Evolutionary conservation across 805 yeast species (phyloP), one percentile per base, ranked within the genome.

Genomic region (Lachancea sp.): DNA sequence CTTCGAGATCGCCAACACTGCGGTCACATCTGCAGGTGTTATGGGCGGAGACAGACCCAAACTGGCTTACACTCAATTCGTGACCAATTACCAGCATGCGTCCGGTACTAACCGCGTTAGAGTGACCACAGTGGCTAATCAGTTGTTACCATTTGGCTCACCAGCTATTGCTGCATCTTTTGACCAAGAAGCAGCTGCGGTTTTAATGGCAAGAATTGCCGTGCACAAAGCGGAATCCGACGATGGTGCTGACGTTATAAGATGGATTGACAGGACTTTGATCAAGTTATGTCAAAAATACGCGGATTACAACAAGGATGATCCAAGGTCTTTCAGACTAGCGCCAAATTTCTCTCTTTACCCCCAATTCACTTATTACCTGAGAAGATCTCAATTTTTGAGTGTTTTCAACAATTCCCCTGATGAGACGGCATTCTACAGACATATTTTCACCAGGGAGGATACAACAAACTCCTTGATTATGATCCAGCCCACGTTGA

Each of bases 111-210:
- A 78, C 60, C 78, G 97, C 59, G 71, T 87, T 48, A 79, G 97
- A 56, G 97, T 93, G 30, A 91, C 99, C 18, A 93, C 98, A 0
- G 74, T 93, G 25, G 72, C 73, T 13, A 72, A 79, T 39, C 68
- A 69, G 49, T 59, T 78, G 52, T 65, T 73, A 16, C 74, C 78
- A 45, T 73, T 77, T 36, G 82, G 82, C 33, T 75, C 73, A 46
- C 77, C 83, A 22, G 68, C 68, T 27, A 69, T 77, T 46, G 71
- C 76, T 3, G 70, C 71, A 25, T 73, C 93, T n/a, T 93, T 93
- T 65, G 99, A 93, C 68, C 98, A 93, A 72, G 98, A 93, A 67
- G 96, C 97, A 11, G 96, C 99, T 2, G 95, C 96, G 13, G 97
- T 90, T 1, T 70, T 90, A 48, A 83, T 91, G 82, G 84, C 97